Evolutionary conservation across 371 early-diverging fungal genomes (phyloP), one percentile per base, ranked within the genome.

Genomic region (Thermomucor indicae-seudaticae): DNA sequence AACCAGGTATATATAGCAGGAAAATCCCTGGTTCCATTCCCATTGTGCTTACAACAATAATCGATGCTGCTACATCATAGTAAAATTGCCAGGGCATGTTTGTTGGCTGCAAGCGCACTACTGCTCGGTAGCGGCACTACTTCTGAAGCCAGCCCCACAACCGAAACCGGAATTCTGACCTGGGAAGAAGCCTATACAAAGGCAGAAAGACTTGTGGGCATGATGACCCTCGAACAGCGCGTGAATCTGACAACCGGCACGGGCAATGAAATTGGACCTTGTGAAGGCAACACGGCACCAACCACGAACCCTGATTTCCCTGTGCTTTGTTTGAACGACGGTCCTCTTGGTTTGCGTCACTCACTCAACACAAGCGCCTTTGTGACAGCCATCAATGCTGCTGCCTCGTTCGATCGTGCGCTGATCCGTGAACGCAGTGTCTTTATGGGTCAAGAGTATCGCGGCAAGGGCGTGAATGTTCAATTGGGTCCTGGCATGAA

Each of bases 321-420:
- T 20, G 74, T 74, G 54, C 22, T 72, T 22, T 76, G 72, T 52
- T 51, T 73, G 11, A 78, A 80, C 44, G 81, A 83, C 58, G 56
- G 69, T 2, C 83, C 82, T 20, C 46, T 71, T 8, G 83, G 81
- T 22, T 43, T 79, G 11, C 75, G 78, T 5, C 67, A 55, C 40
- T 65, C 68, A 10, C 35, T 47, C 30, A 46, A 53, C 35, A 55
- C 60, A 16, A 64, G 72, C 14, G 71, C 71, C 1, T 78, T 79
- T 51, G 73, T 77, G 1, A 55, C 78, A 22, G 70, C 67, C 17
- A 58, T 79, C 43, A 81, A 75, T 53, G 66, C 68, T 23, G 81
- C 79, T 48, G 70, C 82, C 2, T 69, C 74, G 0, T 80, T 70
- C 41, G 79, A 80, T 56, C 65, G 60, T 24, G 32, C 40, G 1